Percentiles rank a stretch among this genome's conserved stretches.
These are phyloP conservation scores for Amphibolis antarctica DNA, from an alignment of 106 monocot species.

Conservation along the genomic window DNA sequence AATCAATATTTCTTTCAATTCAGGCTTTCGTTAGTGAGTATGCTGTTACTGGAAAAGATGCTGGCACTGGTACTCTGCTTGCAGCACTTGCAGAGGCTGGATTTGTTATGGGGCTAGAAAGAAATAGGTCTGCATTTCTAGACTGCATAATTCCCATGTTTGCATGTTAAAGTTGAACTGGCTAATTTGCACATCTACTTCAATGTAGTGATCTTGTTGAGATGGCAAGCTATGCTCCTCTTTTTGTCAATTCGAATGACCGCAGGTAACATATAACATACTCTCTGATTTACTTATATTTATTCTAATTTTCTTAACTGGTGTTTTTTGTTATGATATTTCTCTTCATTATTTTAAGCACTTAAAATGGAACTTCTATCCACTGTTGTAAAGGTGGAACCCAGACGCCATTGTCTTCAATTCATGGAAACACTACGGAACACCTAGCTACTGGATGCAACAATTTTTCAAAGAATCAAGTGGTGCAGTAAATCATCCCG, in stretches of 20 bases:
- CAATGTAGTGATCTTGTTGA: constrained; percentile 60
- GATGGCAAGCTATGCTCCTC: constrained; percentile 90
- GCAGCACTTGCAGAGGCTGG: constrained; percentile 89
- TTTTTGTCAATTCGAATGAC: constrained; percentile 71
- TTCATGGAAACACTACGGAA: constrained; percentile 81
- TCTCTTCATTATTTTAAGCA: not conserved
- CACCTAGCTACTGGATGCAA: constrained; percentile 97
- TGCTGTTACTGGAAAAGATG: constrained; percentile 88
- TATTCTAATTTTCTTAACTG: not conserved
- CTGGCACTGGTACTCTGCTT: constrained; percentile 74
- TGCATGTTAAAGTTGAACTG: too few relatives aligned
- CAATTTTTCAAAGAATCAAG: constrained; percentile 80
- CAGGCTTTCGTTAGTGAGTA: constrained; percentile 99
- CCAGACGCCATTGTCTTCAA: constrained; percentile 95
- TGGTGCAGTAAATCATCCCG: constrained; percentile 53
- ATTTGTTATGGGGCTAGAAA: constrained; percentile 93
- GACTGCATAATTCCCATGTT: too few relatives aligned
- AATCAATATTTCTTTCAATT: not conserved
- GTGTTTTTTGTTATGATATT: too few relatives aligned
- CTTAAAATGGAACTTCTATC: not conserved
- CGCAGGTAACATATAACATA: constrained; percentile 31
- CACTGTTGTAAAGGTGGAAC: constrained; percentile 33
- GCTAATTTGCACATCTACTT: not conserved
- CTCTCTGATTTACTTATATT: not conserved
- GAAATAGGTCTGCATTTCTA: constrained; percentile 46